Evolutionary conservation across 306 rosid genomes (phyloP).

Genomic region (Ammopiptanthus mongolicus): DNA sequence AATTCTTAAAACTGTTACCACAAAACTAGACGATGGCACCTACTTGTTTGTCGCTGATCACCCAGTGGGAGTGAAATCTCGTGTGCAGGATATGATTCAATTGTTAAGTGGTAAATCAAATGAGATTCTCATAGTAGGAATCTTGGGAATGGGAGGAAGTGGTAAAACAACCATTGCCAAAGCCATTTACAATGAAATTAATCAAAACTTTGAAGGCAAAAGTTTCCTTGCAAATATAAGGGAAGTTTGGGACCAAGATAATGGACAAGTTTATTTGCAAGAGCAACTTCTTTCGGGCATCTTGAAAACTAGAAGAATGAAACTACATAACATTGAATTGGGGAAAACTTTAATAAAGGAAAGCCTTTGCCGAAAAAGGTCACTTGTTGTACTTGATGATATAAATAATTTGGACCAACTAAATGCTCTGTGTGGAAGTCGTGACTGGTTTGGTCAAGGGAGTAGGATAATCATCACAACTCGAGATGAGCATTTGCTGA

Average conservation of each 20-base stretch:
- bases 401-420: background rate
- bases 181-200: background rate
- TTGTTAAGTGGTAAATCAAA: background rate
- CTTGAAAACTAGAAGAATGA: background rate
- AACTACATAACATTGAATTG: background rate
- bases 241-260: background rate
- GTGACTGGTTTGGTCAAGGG: background rate
- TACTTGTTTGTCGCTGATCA: background rate
- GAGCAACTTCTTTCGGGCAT: background rate
- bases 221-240: background rate
- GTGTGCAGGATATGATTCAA: background rate
- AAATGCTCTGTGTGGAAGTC: background rate
- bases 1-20: background rate
- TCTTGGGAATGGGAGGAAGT: background rate
- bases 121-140: background rate
- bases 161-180: background rate
- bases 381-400: background rate
- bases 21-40: background rate
- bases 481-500: background rate
- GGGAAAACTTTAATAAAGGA: background rate
- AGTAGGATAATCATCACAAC: background rate
- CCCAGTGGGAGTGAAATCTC: background rate
- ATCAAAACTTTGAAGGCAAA: background rate
- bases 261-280: background rate
- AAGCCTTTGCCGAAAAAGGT: background rate